Evolutionary conservation across 805 yeast genomes (phyloP), one percentile per base, ranked within the genome.

Genomic region (Saturnispora mendoncae): DNA sequence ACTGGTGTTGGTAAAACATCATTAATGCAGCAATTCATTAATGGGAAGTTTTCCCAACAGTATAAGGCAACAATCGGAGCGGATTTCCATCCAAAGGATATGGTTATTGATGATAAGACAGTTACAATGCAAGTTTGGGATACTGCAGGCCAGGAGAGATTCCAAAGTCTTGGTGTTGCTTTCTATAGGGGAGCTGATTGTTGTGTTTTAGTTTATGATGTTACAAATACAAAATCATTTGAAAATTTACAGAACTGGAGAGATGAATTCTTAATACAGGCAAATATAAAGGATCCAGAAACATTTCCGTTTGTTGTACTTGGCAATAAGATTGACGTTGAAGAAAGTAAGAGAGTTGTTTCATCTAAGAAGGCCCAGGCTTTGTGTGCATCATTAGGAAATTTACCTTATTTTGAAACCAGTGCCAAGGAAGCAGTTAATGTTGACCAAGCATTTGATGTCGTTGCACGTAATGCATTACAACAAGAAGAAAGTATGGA

Each of bases 21-120:
- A 3, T 68, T 90, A 51, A 88, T 90, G 95, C 97, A 90, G 62
- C 95, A 90, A 61, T 90, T 86, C 64, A 96, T 92, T 50, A 87
- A 86, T 64, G 87, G 84, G 56, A 88, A 87, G 70, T 90, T 90
- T 65, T 78, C 87, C 31, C 90, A 88, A 51, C 97, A 90, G 61
- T 92, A 92, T 64, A 92, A 90, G 58, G 97, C 97, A 23, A 90
- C 98, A 13, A 90, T 90, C 51, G 98, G 98, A 8, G 97, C 97
- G 2, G 97, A 92, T 61, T 90, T 90, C 59, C 71, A 87, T 48
- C 90, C 97, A 29, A 90, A 88, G 61, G 97, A 90, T 55, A 76
- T 90, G 45, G 67, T 72, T 21, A 75, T 92, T 44, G 97, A 92
- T 60, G 92, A 82, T 61, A 82, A 81, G 53, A 74, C 74, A 49